Percentiles rank a stretch among this genome's conserved stretches.
Evolutionary conservation across 2,329 filamentous ascomycete species (phyloP).

Genomic region (Pseudogymnoascus verrucosus): DNA sequence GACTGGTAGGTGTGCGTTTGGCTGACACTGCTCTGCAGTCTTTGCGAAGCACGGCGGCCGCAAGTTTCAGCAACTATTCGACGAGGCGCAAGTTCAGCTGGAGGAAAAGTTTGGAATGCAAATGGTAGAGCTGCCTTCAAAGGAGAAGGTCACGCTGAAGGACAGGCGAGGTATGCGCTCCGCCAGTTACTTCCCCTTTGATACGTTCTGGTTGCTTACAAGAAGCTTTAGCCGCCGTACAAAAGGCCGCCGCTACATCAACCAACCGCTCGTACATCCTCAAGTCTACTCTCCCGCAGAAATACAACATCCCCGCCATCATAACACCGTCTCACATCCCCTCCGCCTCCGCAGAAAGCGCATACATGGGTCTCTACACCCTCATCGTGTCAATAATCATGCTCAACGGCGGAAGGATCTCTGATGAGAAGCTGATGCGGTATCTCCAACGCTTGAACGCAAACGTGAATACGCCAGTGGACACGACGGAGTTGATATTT

Average conservation of each 20-base stretch:
- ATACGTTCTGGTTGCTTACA: background rate
- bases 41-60: constrained; percentile 59
- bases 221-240: constrained; percentile 22
- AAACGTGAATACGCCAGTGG: constrained; percentile 61
- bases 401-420: constrained; percentile 63
- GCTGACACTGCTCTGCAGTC: constrained; percentile 34
- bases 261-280: constrained; percentile 70
- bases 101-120: constrained; percentile 80
- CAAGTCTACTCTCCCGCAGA: constrained; percentile 59
- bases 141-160: constrained; percentile 72
- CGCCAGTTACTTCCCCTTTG: background rate
- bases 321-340: constrained; percentile 60
- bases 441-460: constrained; percentile 69
- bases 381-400: constrained; percentile 70
- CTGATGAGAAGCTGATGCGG: constrained; percentile 70
- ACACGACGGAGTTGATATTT: constrained; percentile 68
- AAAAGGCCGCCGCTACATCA: constrained; percentile 36
- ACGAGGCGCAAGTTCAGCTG: constrained; percentile 65
- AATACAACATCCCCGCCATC: constrained; percentile 59
- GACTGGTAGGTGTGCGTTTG: background rate
- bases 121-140: constrained; percentile 71
- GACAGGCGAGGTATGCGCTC: constrained; percentile 62
- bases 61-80: constrained; percentile 67
- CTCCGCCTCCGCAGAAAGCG: constrained; percentile 60
- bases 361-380: constrained; percentile 74